These are phyloP conservation scores for Vitis hybrid DNA, from an alignment of 177 flowering plant species.

Conservation along the genomic window DNA sequence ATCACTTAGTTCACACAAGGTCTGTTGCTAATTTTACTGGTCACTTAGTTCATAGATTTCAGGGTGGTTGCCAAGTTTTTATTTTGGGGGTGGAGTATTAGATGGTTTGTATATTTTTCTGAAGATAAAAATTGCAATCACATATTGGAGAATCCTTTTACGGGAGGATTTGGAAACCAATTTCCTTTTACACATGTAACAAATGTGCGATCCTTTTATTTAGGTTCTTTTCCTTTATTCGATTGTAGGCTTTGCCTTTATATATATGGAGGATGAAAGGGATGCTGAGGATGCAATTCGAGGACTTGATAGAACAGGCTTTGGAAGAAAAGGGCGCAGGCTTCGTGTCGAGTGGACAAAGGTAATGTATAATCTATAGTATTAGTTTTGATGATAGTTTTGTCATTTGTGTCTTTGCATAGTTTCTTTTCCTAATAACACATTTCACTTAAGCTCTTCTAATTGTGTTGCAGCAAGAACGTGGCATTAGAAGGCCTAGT, in stretches of 20 bases:
- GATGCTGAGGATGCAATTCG: slow-evolving; percentile 98
- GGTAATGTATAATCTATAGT: slow-evolving; percentile 32
- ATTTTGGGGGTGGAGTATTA: slow-evolving; percentile 4
- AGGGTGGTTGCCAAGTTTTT: slow-evolving; percentile 24
- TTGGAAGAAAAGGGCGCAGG: slow-evolving; percentile 90
- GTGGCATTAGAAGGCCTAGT: slow-evolving; percentile 65
- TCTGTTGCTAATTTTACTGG: slow-evolving; percentile 77
- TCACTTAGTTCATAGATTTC: slow-evolving; percentile 51
- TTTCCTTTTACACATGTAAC: not conserved
- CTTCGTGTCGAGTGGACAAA: slow-evolving; percentile 99
- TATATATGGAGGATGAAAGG: slow-evolving; percentile 97
- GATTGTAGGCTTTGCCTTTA: slow-evolving; percentile 89
- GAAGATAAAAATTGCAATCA: slow-evolving; percentile 12
- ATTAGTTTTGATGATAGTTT: not conserved
- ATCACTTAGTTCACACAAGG: slow-evolving; percentile 80
- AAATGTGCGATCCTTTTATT: not conserved
- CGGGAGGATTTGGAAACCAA: slow-evolving; percentile 15
- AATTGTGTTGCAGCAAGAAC: slow-evolving; percentile 65
- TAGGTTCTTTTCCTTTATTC: not conserved
- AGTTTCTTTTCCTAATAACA: not conserved
- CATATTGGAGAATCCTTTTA: slow-evolving; percentile 14
- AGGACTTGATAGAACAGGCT: slow-evolving; percentile 78
- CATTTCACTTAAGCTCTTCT: not conserved
- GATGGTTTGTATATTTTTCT: slow-evolving; percentile 15
- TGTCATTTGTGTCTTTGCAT: not conserved